phyloP scores from a whole-genome alignment of 192 early-diverging fungal species.

The Backusella australiensis region DNA sequence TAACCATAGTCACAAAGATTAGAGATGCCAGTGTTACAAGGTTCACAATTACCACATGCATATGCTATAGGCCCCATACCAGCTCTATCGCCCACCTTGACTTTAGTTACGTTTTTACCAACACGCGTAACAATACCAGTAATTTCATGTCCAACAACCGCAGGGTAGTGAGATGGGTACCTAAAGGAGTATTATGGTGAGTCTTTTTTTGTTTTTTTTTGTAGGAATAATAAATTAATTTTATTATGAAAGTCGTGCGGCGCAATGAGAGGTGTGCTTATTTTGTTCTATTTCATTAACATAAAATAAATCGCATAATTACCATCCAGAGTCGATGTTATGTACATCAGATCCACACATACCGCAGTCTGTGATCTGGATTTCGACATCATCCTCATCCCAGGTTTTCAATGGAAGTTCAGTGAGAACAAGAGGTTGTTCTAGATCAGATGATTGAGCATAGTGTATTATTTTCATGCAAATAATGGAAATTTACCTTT shows the following conservation, averaged over 20 bases:
- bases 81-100: constrained; percentile 59
- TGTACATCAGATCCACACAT: constrained; percentile 81
- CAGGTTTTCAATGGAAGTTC: not conserved
- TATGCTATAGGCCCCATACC: constrained; percentile 33
- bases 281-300: not conserved
- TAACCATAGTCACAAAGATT: not conserved
- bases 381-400: constrained; percentile 44
- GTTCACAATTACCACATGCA: not conserved
- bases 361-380: constrained; percentile 59
- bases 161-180: not conserved
- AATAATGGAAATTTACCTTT: constrained; percentile 18
- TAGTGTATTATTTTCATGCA: not conserved
- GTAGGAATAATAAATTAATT: too few species aligned
- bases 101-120: constrained; percentile 34
- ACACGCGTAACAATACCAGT: constrained; percentile 38
- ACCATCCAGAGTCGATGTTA: constrained; percentile 36
- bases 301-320: not conserved
- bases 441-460: not conserved
- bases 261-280: too few species aligned
- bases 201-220: not conserved
- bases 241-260: too few species aligned
- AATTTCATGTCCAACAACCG: constrained; percentile 51
- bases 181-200: not conserved
- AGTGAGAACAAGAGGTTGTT: not conserved
- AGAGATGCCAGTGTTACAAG: not conserved